These are phyloP conservation scores for Alternaria sp. DNA, from an alignment of 2,329 filamentous ascomycete species.

Conservation along the genomic window DNA sequence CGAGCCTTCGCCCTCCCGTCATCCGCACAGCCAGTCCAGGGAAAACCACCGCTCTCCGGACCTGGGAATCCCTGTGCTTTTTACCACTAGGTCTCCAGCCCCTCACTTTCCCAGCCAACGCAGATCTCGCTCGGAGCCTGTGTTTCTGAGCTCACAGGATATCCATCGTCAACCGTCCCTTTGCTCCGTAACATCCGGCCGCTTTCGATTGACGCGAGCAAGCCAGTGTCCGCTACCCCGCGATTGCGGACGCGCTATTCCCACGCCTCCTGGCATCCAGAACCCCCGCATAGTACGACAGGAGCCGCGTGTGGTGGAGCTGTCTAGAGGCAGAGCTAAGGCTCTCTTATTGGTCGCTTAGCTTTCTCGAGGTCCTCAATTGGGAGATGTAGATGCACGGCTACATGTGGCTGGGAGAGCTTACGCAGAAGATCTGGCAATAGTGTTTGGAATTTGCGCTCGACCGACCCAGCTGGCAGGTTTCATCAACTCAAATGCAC, in stretches of 20 bases:
- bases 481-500: slow-evolving; percentile 16
- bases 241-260: slow-evolving; percentile 22
- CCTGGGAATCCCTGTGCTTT: not conserved
- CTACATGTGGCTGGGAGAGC: slow-evolving; percentile 15
- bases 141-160: not conserved
- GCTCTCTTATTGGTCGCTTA: slow-evolving; percentile 12
- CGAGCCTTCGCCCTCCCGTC: not conserved
- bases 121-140: not conserved
- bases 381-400: slow-evolving; percentile 8
- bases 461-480: slow-evolving; percentile 28
- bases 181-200: slow-evolving; percentile 8
- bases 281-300: slow-evolving; percentile 25
- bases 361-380: not conserved
- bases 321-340: not conserved
- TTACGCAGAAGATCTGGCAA: slow-evolving; percentile 10
- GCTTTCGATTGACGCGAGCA: not conserved
- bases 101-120: not conserved
- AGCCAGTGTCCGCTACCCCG: slow-evolving; percentile 19
- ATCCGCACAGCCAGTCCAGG: not conserved
- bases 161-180: not conserved
- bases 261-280: slow-evolving; percentile 18
- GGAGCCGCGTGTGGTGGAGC: slow-evolving; percentile 31
- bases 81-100: not conserved
- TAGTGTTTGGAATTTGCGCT: slow-evolving; percentile 25
- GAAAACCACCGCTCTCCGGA: not conserved